Evolutionary conservation across 306 rosid genomes (phyloP), one percentile per base, ranked within the genome.

Genomic region (Myrica gale): DNA sequence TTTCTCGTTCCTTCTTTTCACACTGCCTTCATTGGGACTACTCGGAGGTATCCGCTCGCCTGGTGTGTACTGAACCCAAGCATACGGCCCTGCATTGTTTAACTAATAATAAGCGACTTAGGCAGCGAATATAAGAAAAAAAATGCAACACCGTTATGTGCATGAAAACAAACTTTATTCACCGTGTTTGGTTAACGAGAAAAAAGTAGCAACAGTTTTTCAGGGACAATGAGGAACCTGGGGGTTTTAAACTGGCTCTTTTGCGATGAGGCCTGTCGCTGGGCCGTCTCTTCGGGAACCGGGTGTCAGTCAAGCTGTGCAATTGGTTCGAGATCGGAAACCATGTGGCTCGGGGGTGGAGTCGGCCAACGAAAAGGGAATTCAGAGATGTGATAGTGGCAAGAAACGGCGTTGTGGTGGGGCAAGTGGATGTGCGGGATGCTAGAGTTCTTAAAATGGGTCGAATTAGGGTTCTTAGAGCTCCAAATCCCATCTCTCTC

Each of bases 1-100:
- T 83, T 90, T 96, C 84, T 90, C 98, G 42, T 96, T 96, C 87
- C 93, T 87, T 80, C 93, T 81, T 82, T 92, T 92, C 80, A 90
- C 87, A 69, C 99, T 92, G 74, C 97, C 99, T 75, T 90, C 92
- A 39, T 96, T 94, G 44, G 96, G 98, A 54, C 83, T 84, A 76
- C 76, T 90, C 13, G 93, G 90, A 79, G 82, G 88, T 79, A 96
- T 87, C 15, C 96, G 79, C 45, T 92, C 83, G 2, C 97, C 98
- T 45, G 91, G 90, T 50, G 89, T 83, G 77, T 83, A 79, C 74
- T 82, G 77, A 83, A 96, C 92, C 92, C 92, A 88, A 69, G 95
- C 90, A 79, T 86, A 88, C 7, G 98, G 99, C 71, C 97, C 97
- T 92, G 83, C 74, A 85, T 26, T 41, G 20, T 23, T 51, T 23